Evolutionary conservation across 768 basidiomycete species (phyloP).

Genomic region (Megacollybia marginata): DNA sequence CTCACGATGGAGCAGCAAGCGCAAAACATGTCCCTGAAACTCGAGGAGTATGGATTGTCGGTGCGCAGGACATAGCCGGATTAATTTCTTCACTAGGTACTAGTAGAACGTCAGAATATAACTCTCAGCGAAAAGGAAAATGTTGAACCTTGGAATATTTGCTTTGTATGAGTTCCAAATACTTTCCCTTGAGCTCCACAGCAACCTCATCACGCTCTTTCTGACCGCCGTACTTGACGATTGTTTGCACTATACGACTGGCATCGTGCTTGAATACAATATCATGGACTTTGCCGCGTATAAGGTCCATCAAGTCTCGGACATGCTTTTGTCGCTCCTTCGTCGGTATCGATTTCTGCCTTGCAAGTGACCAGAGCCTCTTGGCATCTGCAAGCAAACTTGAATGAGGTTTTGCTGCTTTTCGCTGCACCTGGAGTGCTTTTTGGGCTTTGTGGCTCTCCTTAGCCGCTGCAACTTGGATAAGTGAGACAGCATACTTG

Average conservation of each 20-base stretch:
- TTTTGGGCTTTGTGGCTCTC: slow-evolving; percentile 73
- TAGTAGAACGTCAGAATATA: slow-evolving; percentile 18
- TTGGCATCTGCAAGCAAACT: slow-evolving; percentile 65
- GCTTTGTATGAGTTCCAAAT: slow-evolving; percentile 69
- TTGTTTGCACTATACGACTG: slow-evolving; percentile 74
- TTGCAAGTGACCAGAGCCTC: slow-evolving; percentile 67
- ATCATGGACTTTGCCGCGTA: slow-evolving; percentile 78
- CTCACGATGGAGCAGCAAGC: slow-evolving; percentile 77
- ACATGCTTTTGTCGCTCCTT: slow-evolving; percentile 72
- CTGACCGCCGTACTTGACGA: slow-evolving; percentile 75
- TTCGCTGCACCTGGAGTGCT: slow-evolving; percentile 57
- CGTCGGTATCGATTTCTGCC: slow-evolving; percentile 61
- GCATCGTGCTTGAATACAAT: slow-evolving; percentile 91
- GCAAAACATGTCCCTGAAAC: slow-evolving; percentile 69
- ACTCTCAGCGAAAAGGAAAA: not conserved
- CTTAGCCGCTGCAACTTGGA: slow-evolving; percentile 39
- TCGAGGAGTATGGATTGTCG: slow-evolving; percentile 71
- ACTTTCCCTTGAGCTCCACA: slow-evolving; percentile 73
- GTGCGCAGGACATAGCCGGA: slow-evolving; percentile 66
- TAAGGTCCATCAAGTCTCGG: slow-evolving; percentile 62
- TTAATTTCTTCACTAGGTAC: slow-evolving; percentile 79
- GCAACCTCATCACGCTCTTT: slow-evolving; percentile 78
- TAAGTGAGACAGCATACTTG: not conserved
- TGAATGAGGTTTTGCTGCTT: slow-evolving; percentile 73
- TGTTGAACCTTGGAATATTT: slow-evolving; percentile 80